A percentile compares a stretch with the other conserved stretches of the same genome.
These are phyloP conservation scores for Pascua sp. DNA, from an alignment of 1,284 basidiomycete genomes.

Conservation along the genomic window DNA sequence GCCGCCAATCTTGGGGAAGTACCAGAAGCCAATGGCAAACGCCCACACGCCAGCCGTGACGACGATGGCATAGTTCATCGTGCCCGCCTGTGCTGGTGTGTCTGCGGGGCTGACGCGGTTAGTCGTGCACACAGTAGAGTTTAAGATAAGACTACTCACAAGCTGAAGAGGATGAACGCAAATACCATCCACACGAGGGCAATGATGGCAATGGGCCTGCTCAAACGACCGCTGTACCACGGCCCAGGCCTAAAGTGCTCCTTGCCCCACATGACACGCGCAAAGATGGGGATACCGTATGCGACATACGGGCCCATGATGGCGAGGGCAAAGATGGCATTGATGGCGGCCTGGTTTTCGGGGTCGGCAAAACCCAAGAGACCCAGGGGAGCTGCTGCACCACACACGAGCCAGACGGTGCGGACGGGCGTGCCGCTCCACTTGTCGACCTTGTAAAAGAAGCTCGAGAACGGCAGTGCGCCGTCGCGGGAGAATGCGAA, in stretches of 20 bases:
- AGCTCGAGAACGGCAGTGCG: constrained; percentile 67
- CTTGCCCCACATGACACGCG: constrained; percentile 32
- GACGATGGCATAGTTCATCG: constrained; percentile 42
- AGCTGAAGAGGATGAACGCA: constrained; percentile 41
- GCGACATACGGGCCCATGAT: constrained; percentile 36
- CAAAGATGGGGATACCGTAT: constrained; percentile 39
- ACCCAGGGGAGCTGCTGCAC: constrained; percentile 35
- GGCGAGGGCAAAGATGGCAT: constrained; percentile 41
- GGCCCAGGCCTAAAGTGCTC: constrained; percentile 37
- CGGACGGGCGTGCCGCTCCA: constrained; percentile 35
- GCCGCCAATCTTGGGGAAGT: constrained; percentile 38
- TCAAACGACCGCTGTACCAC: constrained; percentile 33
- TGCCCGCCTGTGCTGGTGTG: constrained; percentile 23
- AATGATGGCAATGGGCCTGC: constrained; percentile 30
- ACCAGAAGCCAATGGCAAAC: constrained; percentile 37
- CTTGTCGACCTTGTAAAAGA: constrained; percentile 50
- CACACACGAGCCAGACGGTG: constrained; percentile 42
- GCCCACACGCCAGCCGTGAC: constrained; percentile 35
- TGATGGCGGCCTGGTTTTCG: constrained; percentile 36
- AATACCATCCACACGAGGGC: constrained; percentile 41
- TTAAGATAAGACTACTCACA: constrained; percentile 9
- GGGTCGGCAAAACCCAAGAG: constrained; percentile 38
- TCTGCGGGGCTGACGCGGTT: constrained; percentile 25
- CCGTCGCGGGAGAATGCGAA: constrained; percentile 64
- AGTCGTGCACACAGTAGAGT: neutral